Percentiles rank a stretch among this genome's conserved stretches.
Evolutionary conservation across 2,329 filamentous ascomycete species (phyloP).

Genomic region (Zopfia rhizophila): DNA sequence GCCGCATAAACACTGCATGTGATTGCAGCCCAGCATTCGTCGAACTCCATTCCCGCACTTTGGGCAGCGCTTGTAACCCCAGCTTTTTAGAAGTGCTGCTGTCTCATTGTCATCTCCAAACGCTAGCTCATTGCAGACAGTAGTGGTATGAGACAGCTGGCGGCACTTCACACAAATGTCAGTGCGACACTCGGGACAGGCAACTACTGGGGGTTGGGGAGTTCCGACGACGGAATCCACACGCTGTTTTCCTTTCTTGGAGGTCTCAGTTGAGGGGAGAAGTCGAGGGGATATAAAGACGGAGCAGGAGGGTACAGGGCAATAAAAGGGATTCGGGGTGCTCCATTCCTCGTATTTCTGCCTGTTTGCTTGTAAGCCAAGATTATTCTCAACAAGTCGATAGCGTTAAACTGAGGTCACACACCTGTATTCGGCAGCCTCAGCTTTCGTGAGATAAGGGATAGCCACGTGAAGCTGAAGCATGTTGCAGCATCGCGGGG

Average conservation of each 20-base stretch:
- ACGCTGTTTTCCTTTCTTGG: conserved; percentile 31
- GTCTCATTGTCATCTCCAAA: conserved; percentile 50
- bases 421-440: conserved; percentile 46
- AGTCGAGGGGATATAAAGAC: conserved; percentile 55
- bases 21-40: conserved; percentile 61
- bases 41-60: conserved; percentile 60
- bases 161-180: conserved; percentile 59
- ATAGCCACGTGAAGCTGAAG: conserved; percentile 56
- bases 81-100: conserved; percentile 51
- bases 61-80: conserved; percentile 62
- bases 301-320: conserved; percentile 60
- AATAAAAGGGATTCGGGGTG: conserved; percentile 59
- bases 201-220: conserved; percentile 37
- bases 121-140: conserved; percentile 46
- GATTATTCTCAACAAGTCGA: background rate
- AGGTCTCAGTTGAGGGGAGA: conserved; percentile 21
- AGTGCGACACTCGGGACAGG: conserved; percentile 57
- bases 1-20: conserved; percentile 61
- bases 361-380: conserved; percentile 30
- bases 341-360: conserved; percentile 61
- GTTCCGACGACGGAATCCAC: conserved; percentile 39
- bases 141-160: conserved; percentile 51
- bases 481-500: conserved; percentile 57
- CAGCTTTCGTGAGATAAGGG: conserved; percentile 46
- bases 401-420: background rate